Evolutionary conservation across 1,284 basidiomycete genomes (phyloP).

Genomic region (Omphalotus olearius): DNA sequence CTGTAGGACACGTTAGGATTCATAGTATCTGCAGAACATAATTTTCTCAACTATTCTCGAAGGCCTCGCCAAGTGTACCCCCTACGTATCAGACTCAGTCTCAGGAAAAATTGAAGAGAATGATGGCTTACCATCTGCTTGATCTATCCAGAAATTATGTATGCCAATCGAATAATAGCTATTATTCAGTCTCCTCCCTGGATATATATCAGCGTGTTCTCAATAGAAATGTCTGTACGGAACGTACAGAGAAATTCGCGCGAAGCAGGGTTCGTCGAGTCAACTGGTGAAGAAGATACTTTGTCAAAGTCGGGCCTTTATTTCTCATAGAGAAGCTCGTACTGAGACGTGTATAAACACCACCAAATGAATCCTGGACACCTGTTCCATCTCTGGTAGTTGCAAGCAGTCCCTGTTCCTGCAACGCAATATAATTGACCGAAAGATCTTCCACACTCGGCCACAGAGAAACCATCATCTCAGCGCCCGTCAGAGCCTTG

Average conservation of each 20-base stretch:
- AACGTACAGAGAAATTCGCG: conserved; percentile 28
- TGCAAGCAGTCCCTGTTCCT: conserved; percentile 31
- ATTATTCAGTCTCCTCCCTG: conserved; percentile 36
- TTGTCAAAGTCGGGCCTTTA: not conserved
- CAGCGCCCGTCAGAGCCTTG: conserved; percentile 37
- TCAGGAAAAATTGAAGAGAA: not conserved
- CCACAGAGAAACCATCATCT: conserved; percentile 42
- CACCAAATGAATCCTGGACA: conserved; percentile 34
- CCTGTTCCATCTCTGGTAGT: conserved; percentile 37
- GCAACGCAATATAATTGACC: conserved; percentile 31
- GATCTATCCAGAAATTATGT: conserved; percentile 41
- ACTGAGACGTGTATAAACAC: conserved; percentile 35
- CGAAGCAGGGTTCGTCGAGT: conserved; percentile 29
- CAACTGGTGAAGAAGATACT: conserved; percentile 16
- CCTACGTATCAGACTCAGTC: conserved; percentile 19
- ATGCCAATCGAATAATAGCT: conserved; percentile 40
- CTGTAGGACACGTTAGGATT: conserved; percentile 17
- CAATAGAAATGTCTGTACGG: not conserved
- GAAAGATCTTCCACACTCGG: conserved; percentile 38
- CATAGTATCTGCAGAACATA: conserved; percentile 6
- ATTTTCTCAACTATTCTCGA: conserved; percentile 28
- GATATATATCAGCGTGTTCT: not conserved
- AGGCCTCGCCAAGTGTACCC: conserved; percentile 34
- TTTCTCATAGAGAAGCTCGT: conserved; percentile 13
- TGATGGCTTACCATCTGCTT: conserved; percentile 30